Conservation (phyloP, 2,329 filamentous ascomycete genomes). For the Fonsecaea pugnacius region DNA sequence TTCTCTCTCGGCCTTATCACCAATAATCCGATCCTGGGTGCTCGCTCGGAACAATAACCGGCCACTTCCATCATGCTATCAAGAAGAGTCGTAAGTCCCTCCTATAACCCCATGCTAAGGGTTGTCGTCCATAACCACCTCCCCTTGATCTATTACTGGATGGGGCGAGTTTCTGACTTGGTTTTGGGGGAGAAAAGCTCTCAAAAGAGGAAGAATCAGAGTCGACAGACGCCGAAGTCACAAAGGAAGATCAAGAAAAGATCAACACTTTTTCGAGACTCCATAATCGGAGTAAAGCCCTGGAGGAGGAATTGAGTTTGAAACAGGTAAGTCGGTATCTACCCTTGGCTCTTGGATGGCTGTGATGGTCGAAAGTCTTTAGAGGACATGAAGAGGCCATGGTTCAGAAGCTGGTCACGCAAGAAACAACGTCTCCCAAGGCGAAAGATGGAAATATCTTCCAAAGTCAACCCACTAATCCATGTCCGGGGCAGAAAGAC, state of each 20-base stretch:
- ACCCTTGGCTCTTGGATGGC: background rate
- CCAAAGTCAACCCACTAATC: background rate
- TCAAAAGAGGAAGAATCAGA: slow-evolving; percentile 87
- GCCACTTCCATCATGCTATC: slow-evolving; percentile 12
- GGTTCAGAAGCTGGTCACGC: background rate
- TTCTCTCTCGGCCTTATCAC: background rate
- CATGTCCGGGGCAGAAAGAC: slow-evolving; percentile 72
- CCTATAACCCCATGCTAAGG: background rate
- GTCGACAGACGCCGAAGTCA: slow-evolving; percentile 82
- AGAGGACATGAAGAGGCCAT: background rate
- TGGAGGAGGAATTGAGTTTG: slow-evolving; percentile 78
- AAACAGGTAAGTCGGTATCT: slow-evolving; percentile 70
- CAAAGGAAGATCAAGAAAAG: slow-evolving; percentile 96
- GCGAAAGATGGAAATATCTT: background rate
- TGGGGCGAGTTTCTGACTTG: slow-evolving; percentile 2
- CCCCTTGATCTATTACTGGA: background rate
- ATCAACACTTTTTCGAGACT: slow-evolving; percentile 97
- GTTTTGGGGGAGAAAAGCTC: slow-evolving; percentile 61
- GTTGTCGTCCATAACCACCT: background rate
- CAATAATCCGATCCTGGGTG: background rate
- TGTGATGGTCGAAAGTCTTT: background rate
- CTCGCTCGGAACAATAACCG: background rate
- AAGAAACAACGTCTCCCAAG: background rate
- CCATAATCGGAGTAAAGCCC: slow-evolving; percentile 77
- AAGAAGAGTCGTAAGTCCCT: slow-evolving; percentile 25